phyloP scores from a whole-genome alignment of 192 early-diverging fungal species.

The Chytriomyces sp. region DNA sequence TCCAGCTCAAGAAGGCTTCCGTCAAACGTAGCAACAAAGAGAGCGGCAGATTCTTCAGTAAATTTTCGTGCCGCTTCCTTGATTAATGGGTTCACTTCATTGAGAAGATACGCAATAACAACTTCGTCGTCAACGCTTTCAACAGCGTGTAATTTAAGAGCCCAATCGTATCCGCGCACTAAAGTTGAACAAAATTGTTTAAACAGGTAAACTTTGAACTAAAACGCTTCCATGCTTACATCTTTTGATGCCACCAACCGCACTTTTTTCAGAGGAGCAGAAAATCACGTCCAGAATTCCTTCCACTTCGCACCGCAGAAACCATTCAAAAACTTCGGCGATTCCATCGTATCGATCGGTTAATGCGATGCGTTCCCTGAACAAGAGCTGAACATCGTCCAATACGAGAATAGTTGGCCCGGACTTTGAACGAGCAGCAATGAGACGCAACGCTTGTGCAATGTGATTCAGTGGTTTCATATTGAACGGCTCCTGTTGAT shows the following conservation, averaged over 20 bases:
- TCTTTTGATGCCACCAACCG: slow-evolving; percentile 28
- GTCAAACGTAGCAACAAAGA: slow-evolving; percentile 47
- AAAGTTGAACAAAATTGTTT: not conserved
- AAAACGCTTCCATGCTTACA: slow-evolving; percentile 14
- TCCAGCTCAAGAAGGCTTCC: slow-evolving; percentile 43
- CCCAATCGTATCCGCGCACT: slow-evolving; percentile 45
- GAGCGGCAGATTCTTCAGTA: slow-evolving; percentile 38
- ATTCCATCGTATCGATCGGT: slow-evolving; percentile 39
- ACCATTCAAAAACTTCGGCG: slow-evolving; percentile 44
- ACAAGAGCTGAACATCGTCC: slow-evolving; percentile 49
- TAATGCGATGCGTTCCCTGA: slow-evolving; percentile 36
- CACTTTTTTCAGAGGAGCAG: slow-evolving; percentile 44
- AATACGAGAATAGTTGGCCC: slow-evolving; percentile 37
- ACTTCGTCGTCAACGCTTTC: slow-evolving; percentile 44
- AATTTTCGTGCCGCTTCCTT: slow-evolving; percentile 34
- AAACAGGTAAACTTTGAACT: not conserved
- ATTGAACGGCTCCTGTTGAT: slow-evolving; percentile 8
- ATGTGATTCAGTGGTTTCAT: slow-evolving; percentile 28
- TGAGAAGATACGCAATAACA: slow-evolving; percentile 44
- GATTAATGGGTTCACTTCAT: slow-evolving; percentile 40
- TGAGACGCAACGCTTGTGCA: slow-evolving; percentile 41
- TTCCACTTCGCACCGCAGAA: slow-evolving; percentile 40
- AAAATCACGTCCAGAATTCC: slow-evolving; percentile 46
- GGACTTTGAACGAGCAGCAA: slow-evolving; percentile 22
- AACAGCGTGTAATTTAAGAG: slow-evolving; percentile 32